Evolutionary conservation across 2,329 filamentous ascomycete genomes (phyloP), one percentile per base, ranked within the genome.

Genomic region (Cytospora piceicola): DNA sequence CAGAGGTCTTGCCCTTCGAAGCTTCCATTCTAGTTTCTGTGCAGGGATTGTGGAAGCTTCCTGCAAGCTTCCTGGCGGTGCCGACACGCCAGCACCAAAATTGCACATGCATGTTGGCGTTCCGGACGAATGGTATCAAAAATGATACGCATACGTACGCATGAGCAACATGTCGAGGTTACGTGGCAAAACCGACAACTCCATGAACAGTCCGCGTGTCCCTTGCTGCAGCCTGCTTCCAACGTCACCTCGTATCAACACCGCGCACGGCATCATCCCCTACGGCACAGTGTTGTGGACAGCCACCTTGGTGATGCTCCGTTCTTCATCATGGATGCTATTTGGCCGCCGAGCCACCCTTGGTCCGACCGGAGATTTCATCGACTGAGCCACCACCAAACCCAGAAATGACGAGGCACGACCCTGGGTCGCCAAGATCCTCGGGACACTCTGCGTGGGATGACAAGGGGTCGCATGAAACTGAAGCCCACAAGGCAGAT

Each of bases 1-100:
- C n/a, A 53, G 55, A 63, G 46, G 67, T 69, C 59, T 27, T 46
- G 36, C 27, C 32, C 14, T 22, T 55, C n/a, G 39, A 46, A 30
- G 56, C 63, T 65, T 65, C 59, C 58, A 63, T 59, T 49, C 51
- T 34, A n/a, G 54, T 64, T 73, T 73, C 71, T 55, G 70, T 66
- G 69, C 71, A 72, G 71, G 71, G 71, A 66, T 72, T 17, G 55
- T 67, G 57, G 71, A 70, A 71, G 68, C 54, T 60, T 57, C 27
- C n/a, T 67, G 57, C 71, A 70, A 71, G 68, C 54, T 60, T 57
- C 27, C n/a, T 52, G 51, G 20, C 49, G n/a, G 29, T 60, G 53
- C 54, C 46, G 62, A 59, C 56, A 60, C 32, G 42, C 53, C 53
- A 62, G 58, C 58, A 62, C 53, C 27, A 42, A 42, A 34, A 30